Evolutionary conservation across 768 basidiomycete genomes (phyloP).

Genomic region (Strobilomyces dryophilus): DNA sequence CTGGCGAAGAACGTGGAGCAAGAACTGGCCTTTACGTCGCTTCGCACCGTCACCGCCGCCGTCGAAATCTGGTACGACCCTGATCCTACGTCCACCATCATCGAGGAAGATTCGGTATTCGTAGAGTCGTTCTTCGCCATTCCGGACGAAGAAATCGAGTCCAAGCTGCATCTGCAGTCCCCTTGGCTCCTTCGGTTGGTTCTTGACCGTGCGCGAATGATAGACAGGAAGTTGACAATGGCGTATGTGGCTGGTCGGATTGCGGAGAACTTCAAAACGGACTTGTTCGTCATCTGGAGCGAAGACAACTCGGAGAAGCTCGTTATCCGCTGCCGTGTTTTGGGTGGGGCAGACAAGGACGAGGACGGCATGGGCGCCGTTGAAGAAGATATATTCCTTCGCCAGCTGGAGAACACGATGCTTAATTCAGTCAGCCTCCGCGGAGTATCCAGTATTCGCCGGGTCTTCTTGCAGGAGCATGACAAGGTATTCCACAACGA

Average conservation of each 20-base stretch:
- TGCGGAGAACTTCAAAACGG: conserved; percentile 90
- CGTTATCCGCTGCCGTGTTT: conserved; percentile 92
- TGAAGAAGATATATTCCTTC: conserved; percentile 95
- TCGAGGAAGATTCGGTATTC: conserved; percentile 93
- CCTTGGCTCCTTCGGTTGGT: conserved; percentile 97
- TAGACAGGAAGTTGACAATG: conserved; percentile 96
- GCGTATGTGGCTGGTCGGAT: conserved; percentile 91
- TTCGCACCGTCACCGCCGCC: conserved; percentile 89
- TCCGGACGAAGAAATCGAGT: conserved; percentile 93
- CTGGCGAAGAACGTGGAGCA: conserved; percentile 88
- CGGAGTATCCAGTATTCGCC: conserved; percentile 85
- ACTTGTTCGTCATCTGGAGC: conserved; percentile 97
- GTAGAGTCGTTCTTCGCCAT: conserved; percentile 99
- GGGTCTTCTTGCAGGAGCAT: conserved; percentile 91
- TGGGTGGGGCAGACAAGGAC: conserved; percentile 80
- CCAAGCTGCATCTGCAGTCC: conserved; percentile 86
- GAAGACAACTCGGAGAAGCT: conserved; percentile 99
- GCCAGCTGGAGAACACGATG: conserved; percentile 95
- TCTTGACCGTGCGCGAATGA: conserved; percentile 95
- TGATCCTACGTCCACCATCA: conserved; percentile 84
- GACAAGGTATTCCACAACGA: conserved; percentile 65
- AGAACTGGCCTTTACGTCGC: conserved; percentile 88
- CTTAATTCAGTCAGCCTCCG: conserved; percentile 92
- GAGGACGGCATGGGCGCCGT: conserved; percentile 70
- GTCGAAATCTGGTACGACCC: conserved; percentile 99